These are phyloP conservation scores for Viola odorata DNA, from an alignment of 345 rosid species.

Conservation along the genomic window DNA sequence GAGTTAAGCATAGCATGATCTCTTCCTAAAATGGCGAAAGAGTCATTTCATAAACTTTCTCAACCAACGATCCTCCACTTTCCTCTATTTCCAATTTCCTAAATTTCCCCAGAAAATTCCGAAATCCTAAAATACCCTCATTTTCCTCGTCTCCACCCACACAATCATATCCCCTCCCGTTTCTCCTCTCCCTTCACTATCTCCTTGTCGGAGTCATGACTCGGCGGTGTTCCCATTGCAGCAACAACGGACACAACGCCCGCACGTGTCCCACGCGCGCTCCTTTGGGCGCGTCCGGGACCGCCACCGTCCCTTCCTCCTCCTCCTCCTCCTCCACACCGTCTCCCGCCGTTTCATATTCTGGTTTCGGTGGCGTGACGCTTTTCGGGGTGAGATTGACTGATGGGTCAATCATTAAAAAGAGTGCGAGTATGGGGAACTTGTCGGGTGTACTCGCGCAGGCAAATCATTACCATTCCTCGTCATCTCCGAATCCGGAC, in stretches of 20 bases:
- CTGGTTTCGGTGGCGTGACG: constrained; percentile 53
- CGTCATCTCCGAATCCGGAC: constrained; percentile 56
- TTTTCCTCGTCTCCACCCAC: neutral
- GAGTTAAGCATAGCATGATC: neutral
- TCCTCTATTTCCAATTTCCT: constrained; percentile 2
- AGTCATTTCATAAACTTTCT: neutral
- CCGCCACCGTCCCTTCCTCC: neutral
- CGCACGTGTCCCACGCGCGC: constrained; percentile 82
- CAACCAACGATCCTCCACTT: constrained; percentile 2
- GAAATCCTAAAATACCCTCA: neutral
- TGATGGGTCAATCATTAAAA: constrained; percentile 87
- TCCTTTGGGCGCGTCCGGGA: too few relatives aligned
- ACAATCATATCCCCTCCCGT: neutral
- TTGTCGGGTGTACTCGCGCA: constrained; percentile 35
- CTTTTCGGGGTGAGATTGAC: constrained; percentile 88
- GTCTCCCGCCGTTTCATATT: constrained; percentile 4
- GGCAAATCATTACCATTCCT: constrained; percentile 44
- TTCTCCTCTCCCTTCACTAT: neutral
- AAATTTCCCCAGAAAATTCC: neutral
- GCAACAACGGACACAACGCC: constrained; percentile 93
- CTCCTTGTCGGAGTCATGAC: constrained; percentile 42
- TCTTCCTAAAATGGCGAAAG: neutral
- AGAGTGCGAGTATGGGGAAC: constrained; percentile 94
- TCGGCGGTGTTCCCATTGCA: constrained; percentile 96
- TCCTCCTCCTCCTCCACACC: constrained; percentile 6